Percentiles rank a stretch among this genome's conserved stretches.
These are phyloP conservation scores for Huntiella moniliformis DNA, from an alignment of 2,329 filamentous ascomycete species.

Conservation along the genomic window DNA sequence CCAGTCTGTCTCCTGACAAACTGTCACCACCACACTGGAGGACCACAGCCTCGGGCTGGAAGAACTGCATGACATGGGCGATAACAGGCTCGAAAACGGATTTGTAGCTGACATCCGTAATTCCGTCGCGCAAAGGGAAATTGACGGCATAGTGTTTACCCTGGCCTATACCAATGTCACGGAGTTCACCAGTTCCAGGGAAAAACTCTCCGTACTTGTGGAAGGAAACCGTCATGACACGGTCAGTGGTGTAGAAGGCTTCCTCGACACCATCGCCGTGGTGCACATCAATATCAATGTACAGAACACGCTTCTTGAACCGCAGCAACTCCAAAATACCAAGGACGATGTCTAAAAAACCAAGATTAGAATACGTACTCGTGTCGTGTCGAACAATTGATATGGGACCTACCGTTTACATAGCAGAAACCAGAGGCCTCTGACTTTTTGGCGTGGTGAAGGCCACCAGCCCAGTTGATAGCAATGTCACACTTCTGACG, in stretches of 20 bases:
- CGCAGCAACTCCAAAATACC: slow-evolving; percentile 83
- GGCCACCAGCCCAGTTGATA: slow-evolving; percentile 92
- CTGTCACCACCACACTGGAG: slow-evolving; percentile 93
- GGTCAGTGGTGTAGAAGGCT: slow-evolving; percentile 80
- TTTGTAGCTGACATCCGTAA: slow-evolving; percentile 76
- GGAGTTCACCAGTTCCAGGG: slow-evolving; percentile 72
- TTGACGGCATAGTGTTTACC: slow-evolving; percentile 85
- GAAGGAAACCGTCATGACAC: slow-evolving; percentile 83
- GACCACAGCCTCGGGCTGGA: slow-evolving; percentile 78
- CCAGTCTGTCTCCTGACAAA: slow-evolving; percentile 79
- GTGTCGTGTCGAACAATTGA: background rate
- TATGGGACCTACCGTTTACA: slow-evolving; percentile 54
- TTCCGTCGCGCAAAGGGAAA: slow-evolving; percentile 78
- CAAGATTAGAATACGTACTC: background rate
- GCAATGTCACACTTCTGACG: slow-evolving; percentile 89
- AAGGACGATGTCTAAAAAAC: slow-evolving; percentile 64
- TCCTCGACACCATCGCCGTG: slow-evolving; percentile 88
- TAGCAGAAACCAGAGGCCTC: slow-evolving; percentile 97
- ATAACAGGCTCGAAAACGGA: slow-evolving; percentile 86
- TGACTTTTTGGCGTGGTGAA: slow-evolving; percentile 94
- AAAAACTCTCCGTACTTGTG: slow-evolving; percentile 98
- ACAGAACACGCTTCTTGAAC: slow-evolving; percentile 84
- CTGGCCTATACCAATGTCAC: slow-evolving; percentile 70
- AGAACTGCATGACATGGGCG: slow-evolving; percentile 67
- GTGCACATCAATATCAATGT: slow-evolving; percentile 91